A percentile compares a stretch with the other conserved stretches of the same genome.
Conservation (phyloP, 768 basidiomycete species). For the Tulasnella sp. region DNA sequence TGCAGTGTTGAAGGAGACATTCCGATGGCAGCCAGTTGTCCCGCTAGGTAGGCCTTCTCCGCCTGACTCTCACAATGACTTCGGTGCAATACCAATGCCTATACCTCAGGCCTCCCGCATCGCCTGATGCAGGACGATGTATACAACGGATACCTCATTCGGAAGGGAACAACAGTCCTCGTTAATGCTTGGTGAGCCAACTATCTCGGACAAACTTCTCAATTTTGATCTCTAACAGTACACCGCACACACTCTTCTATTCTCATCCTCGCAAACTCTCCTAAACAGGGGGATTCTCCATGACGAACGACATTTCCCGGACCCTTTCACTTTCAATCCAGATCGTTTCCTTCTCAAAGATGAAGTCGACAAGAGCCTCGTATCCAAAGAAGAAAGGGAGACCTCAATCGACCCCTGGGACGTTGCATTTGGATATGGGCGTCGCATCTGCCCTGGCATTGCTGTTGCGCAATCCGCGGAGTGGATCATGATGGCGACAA, state of each 20-base stretch:
- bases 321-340: neutral
- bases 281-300: constrained; percentile 5
- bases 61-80: neutral
- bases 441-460: constrained; percentile 6
- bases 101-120: neutral
- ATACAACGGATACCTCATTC: constrained; percentile 4
- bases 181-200: neutral
- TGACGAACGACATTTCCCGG: neutral
- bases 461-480: neutral
- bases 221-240: too few relatives aligned
- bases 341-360: neutral
- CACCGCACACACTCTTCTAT: too few relatives aligned
- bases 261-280: too few relatives aligned
- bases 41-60: neutral
- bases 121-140: neutral
- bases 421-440: constrained; percentile 1
- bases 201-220: too few relatives aligned
- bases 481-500: neutral
- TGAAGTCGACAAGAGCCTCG: too few relatives aligned
- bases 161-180: neutral
- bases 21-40: constrained; percentile 16
- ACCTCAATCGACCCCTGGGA: neutral
- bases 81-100: neutral
- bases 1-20: constrained; percentile 17
- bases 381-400: too few relatives aligned